phyloP scores from a whole-genome alignment of 352 stramenopile species.

The Globisporangium polare region DNA sequence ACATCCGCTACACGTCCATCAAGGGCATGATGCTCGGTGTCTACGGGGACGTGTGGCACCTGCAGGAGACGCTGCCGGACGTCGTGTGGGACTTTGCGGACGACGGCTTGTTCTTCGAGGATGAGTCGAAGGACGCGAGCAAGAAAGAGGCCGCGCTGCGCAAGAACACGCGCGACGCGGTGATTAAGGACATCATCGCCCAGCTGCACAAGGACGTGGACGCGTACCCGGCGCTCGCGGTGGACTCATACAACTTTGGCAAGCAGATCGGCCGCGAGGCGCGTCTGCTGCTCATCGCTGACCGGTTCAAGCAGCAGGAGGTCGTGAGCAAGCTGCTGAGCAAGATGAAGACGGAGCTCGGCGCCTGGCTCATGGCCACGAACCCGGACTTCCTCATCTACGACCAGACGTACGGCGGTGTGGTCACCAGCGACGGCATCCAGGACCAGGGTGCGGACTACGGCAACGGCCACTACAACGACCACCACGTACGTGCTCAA shows the following conservation, averaged over 20 bases:
- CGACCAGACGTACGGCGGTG: conserved; percentile 89
- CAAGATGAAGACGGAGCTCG: conserved; percentile 58
- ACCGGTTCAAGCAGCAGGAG: conserved; percentile 59
- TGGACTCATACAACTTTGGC: conserved; percentile 78
- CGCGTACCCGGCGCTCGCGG: conserved; percentile 40
- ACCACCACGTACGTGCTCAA: conserved; percentile 61
- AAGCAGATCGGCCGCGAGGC: conserved; percentile 75
- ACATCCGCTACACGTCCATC: conserved; percentile 65
- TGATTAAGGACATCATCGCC: conserved; percentile 31
- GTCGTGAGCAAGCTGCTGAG: conserved; percentile 35
- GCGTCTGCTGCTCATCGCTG: conserved; percentile 69
- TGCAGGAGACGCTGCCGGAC: conserved; percentile 51
- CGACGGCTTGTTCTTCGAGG: conserved; percentile 45
- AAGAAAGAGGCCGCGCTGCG: conserved; percentile 18
- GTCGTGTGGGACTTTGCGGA: conserved; percentile 66
- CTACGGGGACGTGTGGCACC: conserved; percentile 53
- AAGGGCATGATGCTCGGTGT: conserved; percentile 71
- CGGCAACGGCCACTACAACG: conserved; percentile 89
- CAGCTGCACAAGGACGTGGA: conserved; percentile 46
- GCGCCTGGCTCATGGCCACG: conserved; percentile 50
- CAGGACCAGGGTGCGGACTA: conserved; percentile 54
- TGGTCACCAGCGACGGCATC: conserved; percentile 88
- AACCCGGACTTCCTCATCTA: conserved; percentile 86
- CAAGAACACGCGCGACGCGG: conserved; percentile 29
- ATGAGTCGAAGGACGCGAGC: conserved; percentile 26